phyloP scores from a whole-genome alignment of 768 basidiomycete genomes.

The Symmetrospora coprosmae region DNA sequence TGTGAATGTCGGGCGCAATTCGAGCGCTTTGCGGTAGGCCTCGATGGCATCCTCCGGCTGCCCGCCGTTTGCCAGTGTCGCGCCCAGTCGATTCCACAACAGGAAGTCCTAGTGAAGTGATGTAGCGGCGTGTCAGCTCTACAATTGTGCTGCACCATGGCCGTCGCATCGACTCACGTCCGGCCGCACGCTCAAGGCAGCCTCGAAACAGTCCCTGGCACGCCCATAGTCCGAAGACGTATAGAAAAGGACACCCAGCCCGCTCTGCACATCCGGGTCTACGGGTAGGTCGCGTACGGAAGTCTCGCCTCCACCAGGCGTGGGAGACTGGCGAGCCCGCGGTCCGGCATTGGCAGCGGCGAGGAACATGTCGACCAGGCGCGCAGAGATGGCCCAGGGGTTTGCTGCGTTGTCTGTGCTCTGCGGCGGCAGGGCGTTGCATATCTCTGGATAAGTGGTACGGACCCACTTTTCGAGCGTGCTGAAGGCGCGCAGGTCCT shows the following conservation, averaged over 20 bases:
- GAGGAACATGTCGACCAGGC: conserved; percentile 70
- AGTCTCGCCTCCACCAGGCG: background rate
- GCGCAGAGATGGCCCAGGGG: conserved; percentile 66
- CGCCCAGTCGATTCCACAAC: conserved; percentile 90
- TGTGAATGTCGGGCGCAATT: conserved; percentile 83
- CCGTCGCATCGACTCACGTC: conserved; percentile 41
- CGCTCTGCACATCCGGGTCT: conserved; percentile 84
- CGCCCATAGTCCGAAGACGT: conserved; percentile 69
- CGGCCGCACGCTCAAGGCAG: conserved; percentile 65
- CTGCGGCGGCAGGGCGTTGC: conserved; percentile 30
- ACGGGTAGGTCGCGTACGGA: conserved; percentile 20
- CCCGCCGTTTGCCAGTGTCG: conserved; percentile 81
- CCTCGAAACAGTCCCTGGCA: conserved; percentile 87
- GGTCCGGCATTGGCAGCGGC: conserved; percentile 70
- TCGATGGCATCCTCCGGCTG: conserved; percentile 75
- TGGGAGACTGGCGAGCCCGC: conserved; percentile 42
- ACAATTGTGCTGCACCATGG: background rate
- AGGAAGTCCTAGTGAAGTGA: conserved; percentile 55
- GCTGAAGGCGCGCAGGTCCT: conserved; percentile 70
- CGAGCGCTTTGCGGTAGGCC: conserved; percentile 65
- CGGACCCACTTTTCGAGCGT: conserved; percentile 68
- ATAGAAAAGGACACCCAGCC: conserved; percentile 83
- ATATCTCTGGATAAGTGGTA: conserved; percentile 43
- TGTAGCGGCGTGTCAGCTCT: too few species aligned
- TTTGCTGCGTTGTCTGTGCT: conserved; percentile 26